phyloP scores from a whole-genome alignment of 1,139 yeast species.

The Saccharomyces hybrid region DNA sequence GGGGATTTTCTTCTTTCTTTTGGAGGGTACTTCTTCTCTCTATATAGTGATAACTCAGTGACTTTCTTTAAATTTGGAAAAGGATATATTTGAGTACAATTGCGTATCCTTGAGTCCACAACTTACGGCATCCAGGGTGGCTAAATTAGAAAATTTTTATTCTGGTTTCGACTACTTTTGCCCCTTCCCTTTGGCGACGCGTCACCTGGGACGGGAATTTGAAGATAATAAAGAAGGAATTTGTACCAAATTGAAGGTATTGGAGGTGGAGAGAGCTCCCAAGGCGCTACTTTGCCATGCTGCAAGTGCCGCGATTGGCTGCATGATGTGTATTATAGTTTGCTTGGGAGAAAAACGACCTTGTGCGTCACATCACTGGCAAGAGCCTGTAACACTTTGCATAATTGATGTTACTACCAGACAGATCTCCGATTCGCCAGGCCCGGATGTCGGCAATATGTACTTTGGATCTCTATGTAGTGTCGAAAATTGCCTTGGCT shows the following conservation, averaged over 20 bases:
- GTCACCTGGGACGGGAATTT: not conserved
- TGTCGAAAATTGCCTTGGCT: not conserved
- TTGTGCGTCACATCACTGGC: too few relatives aligned
- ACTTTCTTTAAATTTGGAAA: not conserved
- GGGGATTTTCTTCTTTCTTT: not conserved
- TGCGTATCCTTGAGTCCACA: not conserved
- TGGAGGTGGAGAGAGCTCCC: not conserved
- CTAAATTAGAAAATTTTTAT: not conserved
- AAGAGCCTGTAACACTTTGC: too few relatives aligned
- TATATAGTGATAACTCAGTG: conserved; percentile 3
- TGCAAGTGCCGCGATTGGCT: not conserved
- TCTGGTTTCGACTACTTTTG: not conserved
- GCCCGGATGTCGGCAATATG: not conserved
- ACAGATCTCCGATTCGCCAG: too few relatives aligned
- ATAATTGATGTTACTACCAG: too few relatives aligned
- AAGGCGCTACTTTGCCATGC: not conserved
- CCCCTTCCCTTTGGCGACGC: conserved; percentile 1
- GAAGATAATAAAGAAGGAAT: not conserved
- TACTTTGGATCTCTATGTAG: not conserved
- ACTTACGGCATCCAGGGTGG: not conserved
- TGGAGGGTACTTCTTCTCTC: conserved; percentile 1
- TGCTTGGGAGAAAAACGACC: too few relatives aligned
- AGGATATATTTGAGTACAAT: not conserved
- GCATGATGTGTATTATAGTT: not conserved
- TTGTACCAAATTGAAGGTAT: not conserved